A percentile compares a stretch with the other conserved stretches of the same genome.
Evolutionary conservation across 768 basidiomycete species (phyloP).

Genomic region (Russula vinacea): DNA sequence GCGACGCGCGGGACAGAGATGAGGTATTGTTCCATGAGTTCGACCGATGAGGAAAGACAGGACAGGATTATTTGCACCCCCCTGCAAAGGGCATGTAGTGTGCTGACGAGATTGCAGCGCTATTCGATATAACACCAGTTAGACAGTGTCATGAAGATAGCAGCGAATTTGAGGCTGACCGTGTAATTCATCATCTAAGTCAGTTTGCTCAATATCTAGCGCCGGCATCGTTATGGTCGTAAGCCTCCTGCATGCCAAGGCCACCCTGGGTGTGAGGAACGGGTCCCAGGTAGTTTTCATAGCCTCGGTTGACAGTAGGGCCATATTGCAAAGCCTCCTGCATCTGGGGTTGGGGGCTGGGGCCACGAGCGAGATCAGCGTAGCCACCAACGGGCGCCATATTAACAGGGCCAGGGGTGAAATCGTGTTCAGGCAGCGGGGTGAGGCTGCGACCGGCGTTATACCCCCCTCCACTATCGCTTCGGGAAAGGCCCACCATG

Average conservation of each 20-base stretch:
- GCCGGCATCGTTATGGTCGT: constrained; percentile 31
- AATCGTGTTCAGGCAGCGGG: constrained; percentile 70
- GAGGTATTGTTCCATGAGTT: constrained; percentile 6
- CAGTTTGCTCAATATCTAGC: constrained; percentile 20
- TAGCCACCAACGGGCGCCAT: constrained; percentile 75
- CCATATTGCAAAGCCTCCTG: constrained; percentile 47
- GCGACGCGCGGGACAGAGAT: constrained; percentile 17
- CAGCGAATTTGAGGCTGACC: constrained; percentile 7
- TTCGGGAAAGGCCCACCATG: constrained; percentile 17
- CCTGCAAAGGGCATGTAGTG: constrained; percentile 17
- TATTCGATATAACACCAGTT: constrained; percentile 2
- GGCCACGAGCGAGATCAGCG: constrained; percentile 75
- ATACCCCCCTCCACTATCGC: constrained; percentile 32
- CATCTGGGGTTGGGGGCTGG: constrained; percentile 68
- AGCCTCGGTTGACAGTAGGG: constrained; percentile 48
- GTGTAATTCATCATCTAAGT: constrained; percentile 8
- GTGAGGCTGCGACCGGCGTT: constrained; percentile 39
- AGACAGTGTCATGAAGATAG: background rate
- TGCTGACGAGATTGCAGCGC: constrained; percentile 4
- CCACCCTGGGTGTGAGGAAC: constrained; percentile 61
- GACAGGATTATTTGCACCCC: constrained; percentile 9
- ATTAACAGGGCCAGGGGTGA: constrained; percentile 56
- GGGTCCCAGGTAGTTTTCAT: constrained; percentile 50
- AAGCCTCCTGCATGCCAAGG: constrained; percentile 34
- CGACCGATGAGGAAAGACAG: constrained; percentile 16